Evolutionary conservation across 768 basidiomycete species (phyloP), one percentile per base, ranked within the genome.

Genomic region (Trametes villosa): DNA sequence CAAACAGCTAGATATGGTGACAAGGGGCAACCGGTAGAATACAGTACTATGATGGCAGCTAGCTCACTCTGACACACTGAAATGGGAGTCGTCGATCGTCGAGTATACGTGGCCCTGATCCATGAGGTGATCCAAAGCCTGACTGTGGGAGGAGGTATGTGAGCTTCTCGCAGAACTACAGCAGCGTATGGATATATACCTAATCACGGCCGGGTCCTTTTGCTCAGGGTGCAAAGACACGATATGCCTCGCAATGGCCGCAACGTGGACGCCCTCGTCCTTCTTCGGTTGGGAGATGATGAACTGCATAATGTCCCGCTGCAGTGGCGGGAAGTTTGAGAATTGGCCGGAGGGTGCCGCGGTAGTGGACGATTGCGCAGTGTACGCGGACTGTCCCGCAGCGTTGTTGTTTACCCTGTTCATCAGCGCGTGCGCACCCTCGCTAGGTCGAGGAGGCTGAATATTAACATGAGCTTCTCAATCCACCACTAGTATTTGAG

Each of bases 21-120:
- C 49, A 52, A 26, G 7, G 31, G 30, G 36, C 31, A 45, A 15
- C 20, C 17, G n/a, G 24, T 58, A 58, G 3, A 45, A 36, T 59
- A 59, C 56, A 41, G 33, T 22, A 34, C 31, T 38, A 30, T 17
- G 9, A 17, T 31, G 8, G 20, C 41, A 20, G 22, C 29, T 62
- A 3, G 2, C 20, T 58, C 33, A 75, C 27, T 63, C 52, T 9
- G 84, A 84, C 45, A 89, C 70, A 34, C 80, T 76, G 72, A 86
- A 89, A 67, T 92, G 91, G n/a, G 83, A 88, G 63, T 94, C 92
- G 67, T 94, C 89, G 40, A 87, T 83, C 0, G 92, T 92, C 54
- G 84, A 88, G 73, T 83, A 98, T 57, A 96, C 80, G 63, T 83
- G 75, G 0, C 95, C 95, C 0, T 91, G 87, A 53, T 89, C 86